Evolutionary conservation across 2,329 filamentous ascomycete species (phyloP), one percentile per base, ranked within the genome.

Genomic region (Epichloe gansuensis): DNA sequence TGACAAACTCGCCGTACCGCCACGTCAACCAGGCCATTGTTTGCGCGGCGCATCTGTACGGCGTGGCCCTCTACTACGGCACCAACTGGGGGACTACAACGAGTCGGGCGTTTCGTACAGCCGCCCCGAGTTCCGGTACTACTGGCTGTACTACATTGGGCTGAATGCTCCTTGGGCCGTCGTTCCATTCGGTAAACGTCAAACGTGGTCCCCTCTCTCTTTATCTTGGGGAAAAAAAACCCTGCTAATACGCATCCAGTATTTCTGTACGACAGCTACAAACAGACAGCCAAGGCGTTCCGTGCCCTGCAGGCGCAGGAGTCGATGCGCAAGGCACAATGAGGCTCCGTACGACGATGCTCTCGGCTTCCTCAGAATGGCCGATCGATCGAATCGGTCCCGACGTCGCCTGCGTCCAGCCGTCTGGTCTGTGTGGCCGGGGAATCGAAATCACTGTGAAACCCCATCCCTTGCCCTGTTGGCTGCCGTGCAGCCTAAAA

Each of bases 61-160:
- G 81, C 53, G 75, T 82, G n/a, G 70, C 74, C 1, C 67, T 85
- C 41, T 85, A 85, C 67, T 83, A 80, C 61, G 67, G 74, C 2
- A 85, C 81, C 15, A 78, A 75, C 61, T 67, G 52, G 69, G 71
- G 48, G 77, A 80, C 55, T 63, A 70, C 53, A 67, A 65, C 37
- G 65, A 72, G 54, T 66, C 64, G 13, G 76, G 73, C 3, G 64
- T 71, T 23, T 69, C 68, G 21, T 77, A 80, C 60, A 80, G 76
- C 58, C 72, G 81, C 25, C 81, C 81, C 1, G 81, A 84, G 65
- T 66, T 70, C 23, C 62, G 78, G 34, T 85, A 85, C 59, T 82
- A 77, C 59, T 84, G 80, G 80, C 68, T 78, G 17, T 85, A 84
- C 59, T 84, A 81, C 55, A 68, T 79, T 5, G 76, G 75, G 2